A percentile compares a stretch with the other conserved stretches of the same genome.
Conservation (phyloP, 495 filamentous ascomycete species). For the Chaetomium fimeti region DNA sequence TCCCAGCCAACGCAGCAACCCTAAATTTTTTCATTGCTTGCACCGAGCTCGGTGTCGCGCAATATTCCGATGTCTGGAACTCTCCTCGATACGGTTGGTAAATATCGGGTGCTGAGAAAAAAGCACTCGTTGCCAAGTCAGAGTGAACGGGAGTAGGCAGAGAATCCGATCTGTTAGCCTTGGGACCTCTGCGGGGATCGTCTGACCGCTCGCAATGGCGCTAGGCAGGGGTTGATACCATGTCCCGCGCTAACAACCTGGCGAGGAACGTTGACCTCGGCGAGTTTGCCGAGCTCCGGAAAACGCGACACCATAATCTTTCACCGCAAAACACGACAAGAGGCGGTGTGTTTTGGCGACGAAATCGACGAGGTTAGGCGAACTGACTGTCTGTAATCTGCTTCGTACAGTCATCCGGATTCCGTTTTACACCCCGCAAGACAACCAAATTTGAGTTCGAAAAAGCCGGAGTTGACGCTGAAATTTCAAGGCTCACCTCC, state of each 20-base stretch:
- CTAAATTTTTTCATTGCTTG: constrained; percentile 17
- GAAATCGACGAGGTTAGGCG: not conserved
- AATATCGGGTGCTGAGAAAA: not conserved
- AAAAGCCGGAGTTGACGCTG: too few species aligned
- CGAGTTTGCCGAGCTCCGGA: constrained; percentile 1
- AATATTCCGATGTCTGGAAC: not conserved
- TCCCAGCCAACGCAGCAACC: constrained; percentile 14
- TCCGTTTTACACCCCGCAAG: too few species aligned
- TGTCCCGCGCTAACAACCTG: constrained; percentile 28
- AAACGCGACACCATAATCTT: constrained; percentile 5
- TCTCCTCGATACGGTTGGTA: not conserved
- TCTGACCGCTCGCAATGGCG: constrained; percentile 16
- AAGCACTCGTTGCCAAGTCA: not conserved
- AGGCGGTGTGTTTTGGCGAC: not conserved
- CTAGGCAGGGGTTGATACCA: constrained; percentile 20
- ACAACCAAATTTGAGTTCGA: too few species aligned
- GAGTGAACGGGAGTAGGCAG: not conserved
- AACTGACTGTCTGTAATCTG: too few species aligned
- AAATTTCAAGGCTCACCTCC: too few species aligned
- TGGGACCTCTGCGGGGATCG: constrained; percentile 13
- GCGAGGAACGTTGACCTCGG: constrained; percentile 28
- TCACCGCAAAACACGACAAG: not conserved
- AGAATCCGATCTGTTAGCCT: constrained; percentile 22
- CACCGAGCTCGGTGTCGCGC: not conserved
- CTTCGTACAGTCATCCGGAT: too few species aligned